Conservation (phyloP, 345 rosid genomes). For the Mercurialis annua region DNA sequence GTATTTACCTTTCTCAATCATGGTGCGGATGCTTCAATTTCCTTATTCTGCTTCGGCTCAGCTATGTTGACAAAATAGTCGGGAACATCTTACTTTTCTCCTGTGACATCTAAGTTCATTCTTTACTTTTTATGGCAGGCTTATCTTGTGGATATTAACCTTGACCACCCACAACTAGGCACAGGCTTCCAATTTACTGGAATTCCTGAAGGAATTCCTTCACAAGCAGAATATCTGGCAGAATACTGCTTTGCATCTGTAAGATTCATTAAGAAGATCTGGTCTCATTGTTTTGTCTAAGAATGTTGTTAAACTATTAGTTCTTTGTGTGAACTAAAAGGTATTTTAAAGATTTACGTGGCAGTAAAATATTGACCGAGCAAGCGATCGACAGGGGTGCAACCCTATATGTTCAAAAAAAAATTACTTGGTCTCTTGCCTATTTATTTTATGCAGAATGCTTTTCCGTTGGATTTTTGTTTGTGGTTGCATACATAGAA, state of each 20-base stretch:
- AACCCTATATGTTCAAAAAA: not conserved
- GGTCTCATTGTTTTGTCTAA: not conserved
- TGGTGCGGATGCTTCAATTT: not conserved
- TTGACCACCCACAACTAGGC: constrained; percentile 28
- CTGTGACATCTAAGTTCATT: constrained; percentile 4
- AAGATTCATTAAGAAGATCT: constrained; percentile 26
- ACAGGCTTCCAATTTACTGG: constrained; percentile 65
- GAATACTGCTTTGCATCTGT: constrained; percentile 81
- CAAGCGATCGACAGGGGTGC: not conserved
- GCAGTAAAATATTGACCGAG: not conserved
- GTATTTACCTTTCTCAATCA: not conserved
- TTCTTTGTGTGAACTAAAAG: not conserved
- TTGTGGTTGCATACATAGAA: not conserved
- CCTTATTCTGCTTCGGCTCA: constrained; percentile 6
- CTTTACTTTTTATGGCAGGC: constrained; percentile 46
- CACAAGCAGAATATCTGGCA: constrained; percentile 72
- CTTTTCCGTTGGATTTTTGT: not conserved
- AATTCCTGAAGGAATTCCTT: constrained; percentile 79
- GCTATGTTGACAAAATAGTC: not conserved
- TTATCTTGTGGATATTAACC: constrained; percentile 41
- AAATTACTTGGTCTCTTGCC: not conserved
- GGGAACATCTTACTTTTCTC: not conserved
- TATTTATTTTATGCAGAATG: not conserved
- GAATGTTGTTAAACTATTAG: not conserved
- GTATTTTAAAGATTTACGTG: not conserved